phyloP scores from a whole-genome alignment of 106 monocot genomes.

The Phalaenopsis aphrodite region DNA sequence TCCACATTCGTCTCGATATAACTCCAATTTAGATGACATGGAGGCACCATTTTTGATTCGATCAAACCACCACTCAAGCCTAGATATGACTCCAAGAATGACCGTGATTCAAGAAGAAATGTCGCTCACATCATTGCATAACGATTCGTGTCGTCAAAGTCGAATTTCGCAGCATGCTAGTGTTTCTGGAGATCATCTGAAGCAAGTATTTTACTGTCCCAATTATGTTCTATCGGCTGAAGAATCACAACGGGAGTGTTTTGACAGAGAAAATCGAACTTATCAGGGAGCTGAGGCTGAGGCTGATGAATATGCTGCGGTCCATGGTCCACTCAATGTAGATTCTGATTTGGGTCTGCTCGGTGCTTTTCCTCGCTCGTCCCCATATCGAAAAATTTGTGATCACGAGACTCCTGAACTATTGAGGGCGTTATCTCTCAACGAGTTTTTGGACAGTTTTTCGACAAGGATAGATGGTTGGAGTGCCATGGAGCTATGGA shows the following conservation, averaged over 20 bases:
- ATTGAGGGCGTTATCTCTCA: not conserved
- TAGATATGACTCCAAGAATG: not conserved
- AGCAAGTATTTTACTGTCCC: not conserved
- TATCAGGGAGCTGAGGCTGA: not conserved
- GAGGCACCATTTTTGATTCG: not conserved
- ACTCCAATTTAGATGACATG: not conserved
- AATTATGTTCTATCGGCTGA: not conserved
- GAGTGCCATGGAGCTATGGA: not conserved
- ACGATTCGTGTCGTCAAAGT: not conserved
- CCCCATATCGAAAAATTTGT: not conserved
- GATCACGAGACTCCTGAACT: not conserved
- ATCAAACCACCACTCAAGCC: not conserved
- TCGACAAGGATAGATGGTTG: not conserved
- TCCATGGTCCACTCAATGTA: not conserved
- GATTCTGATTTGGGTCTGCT: not conserved
- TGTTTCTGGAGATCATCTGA: not conserved
- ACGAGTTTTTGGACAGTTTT: not conserved
- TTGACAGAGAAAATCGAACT: not conserved
- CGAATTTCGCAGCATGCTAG: not conserved
- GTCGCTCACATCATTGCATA: not conserved
- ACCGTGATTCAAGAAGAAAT: not conserved
- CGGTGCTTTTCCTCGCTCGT: constrained; percentile 6
- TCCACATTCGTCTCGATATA: not conserved
- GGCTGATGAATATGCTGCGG: not conserved
- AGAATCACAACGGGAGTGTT: not conserved